Base-by-base conservation (phyloP, 2,329 filamentous ascomycete genomes). In the Coniochaeta ligniaria region DNA sequence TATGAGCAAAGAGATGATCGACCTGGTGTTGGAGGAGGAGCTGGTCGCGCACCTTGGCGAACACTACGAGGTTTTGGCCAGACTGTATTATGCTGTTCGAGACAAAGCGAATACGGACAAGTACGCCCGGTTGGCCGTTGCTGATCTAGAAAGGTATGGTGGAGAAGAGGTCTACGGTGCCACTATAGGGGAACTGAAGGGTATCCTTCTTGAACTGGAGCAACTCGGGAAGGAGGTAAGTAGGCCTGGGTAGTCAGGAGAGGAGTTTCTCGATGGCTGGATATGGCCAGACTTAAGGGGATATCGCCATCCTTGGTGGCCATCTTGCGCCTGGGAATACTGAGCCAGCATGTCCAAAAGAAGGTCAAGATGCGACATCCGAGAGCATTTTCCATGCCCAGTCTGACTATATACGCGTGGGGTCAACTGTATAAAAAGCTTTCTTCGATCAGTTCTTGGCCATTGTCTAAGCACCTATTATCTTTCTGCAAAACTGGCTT, bases 11-110 rank as follows among this genome's bases (percentile, higher is more conserved):
- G 63, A 66, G 58, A 62, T 68, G 43, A 59, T 69, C 20, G 60
- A 62, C 0, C 60, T 65, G 6, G 60, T 67, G 11, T 28, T 58
- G 24, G 60, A 61, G 31, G 69, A 71, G 41, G 62, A 62, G 17
- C 61, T 71, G 20, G 62, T 65, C 17, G 64, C 68, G 33, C 66
- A 69, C 43, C 50, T 68, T 59, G 69, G 66, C 2, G 67, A 66
- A 24, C 67, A 70, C 60, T 71, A 66, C 45, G 66, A 69, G 56
- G 64, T 70, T 22, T 60, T 71, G 63, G 64, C 67, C 16, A 59
- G 66, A 57, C 58, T 71, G 56, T 64, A 65, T 52, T 54, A 62
- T 17, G 68, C 64, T 0, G 52, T 58, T 14, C 62, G 64, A 14
- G 63, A 69, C 33, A 59, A 57, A 31, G 60, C 62, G 31, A 63